Conservation (phyloP, 1,139 yeast genomes). For the Hansenula sp. region DNA sequence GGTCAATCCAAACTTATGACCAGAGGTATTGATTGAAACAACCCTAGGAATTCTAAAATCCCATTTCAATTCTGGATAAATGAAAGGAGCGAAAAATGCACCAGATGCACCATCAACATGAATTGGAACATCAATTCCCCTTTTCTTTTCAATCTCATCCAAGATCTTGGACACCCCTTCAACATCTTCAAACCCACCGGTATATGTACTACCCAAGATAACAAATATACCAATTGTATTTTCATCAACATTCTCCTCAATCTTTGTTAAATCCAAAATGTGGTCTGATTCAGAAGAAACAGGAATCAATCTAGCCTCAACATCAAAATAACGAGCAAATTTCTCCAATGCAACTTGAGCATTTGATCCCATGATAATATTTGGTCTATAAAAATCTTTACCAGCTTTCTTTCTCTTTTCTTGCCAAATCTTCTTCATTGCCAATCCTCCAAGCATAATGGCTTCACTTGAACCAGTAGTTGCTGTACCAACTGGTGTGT, state of each 20-base stretch:
- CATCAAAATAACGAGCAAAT: slow-evolving; percentile 91
- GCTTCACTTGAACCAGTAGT: slow-evolving; percentile 96
- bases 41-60: slow-evolving; percentile 79
- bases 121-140: slow-evolving; percentile 68
- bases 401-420: slow-evolving; percentile 56
- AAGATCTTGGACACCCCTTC: slow-evolving; percentile 53
- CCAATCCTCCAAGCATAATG: slow-evolving; percentile 88
- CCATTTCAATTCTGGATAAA: slow-evolving; percentile 75
- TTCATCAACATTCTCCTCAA: slow-evolving; percentile 71
- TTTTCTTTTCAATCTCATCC: slow-evolving; percentile 65
- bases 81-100: slow-evolving; percentile 82
- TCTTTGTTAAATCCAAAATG: slow-evolving; percentile 55
- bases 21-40: slow-evolving; percentile 84
- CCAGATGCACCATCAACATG: slow-evolving; percentile 96
- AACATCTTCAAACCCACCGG: slow-evolving; percentile 89
- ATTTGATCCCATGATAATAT: slow-evolving; percentile 90
- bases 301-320: slow-evolving; percentile 74
- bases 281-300: slow-evolving; percentile 59
- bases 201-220: slow-evolving; percentile 86
- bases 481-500: slow-evolving; percentile 74
- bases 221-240: slow-evolving; percentile 92
- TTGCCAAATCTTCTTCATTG: slow-evolving; percentile 90
- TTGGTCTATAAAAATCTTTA: slow-evolving; percentile 62
- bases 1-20: slow-evolving; percentile 89
- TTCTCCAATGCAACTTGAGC: slow-evolving; percentile 94